Evolutionary conservation across 371 early-diverging fungal genomes (phyloP), one percentile per base, ranked within the genome.

Genomic region (Apophysomyces trapeziformis): DNA sequence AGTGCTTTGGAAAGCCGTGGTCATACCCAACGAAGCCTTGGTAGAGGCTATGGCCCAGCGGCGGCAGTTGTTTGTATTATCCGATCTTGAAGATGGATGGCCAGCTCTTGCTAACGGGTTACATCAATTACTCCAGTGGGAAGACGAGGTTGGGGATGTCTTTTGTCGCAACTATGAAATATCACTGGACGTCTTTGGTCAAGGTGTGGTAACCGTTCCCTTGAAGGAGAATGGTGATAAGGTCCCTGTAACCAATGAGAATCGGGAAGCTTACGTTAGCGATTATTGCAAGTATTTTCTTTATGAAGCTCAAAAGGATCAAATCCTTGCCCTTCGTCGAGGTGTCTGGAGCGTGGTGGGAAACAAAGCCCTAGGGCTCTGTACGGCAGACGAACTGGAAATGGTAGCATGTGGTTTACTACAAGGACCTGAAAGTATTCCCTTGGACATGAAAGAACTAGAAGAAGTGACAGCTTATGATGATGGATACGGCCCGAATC

Each of bases 111-210:
- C 84, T 0, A 73, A 76, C 3, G 96, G 95, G 0, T 69, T 94
- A 41, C 78, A 83, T 50, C 85, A 84, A 67, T 73, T 95, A 54
- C 77, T 94, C 7, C 85, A 90, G 7, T 95, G 93, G 92, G 82
- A 83, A 35, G 89, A 85, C 5, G 92, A 93, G 58, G 97, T 99
- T 2, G 89, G 92, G 60, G 90, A 94, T 62, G 84, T 92, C 2
- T 96, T 98, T 73, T 84, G 92, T 61, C 86, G 94, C 26, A 89
- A 87, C 38, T 98, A 96, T 75, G 94, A 90, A 26, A 89, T 86
- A 2, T 87, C 89, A 0, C 87, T 93, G 60, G 89, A 92, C 26
- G 82, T 86, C 12, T 93, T 89, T 67, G 97, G 95, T 35, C 81
- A 89, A 46, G 75, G 77, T 38, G 68, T 83, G 44, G 82, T 85